Conservation (phyloP, 805 yeast genomes). For the Kluyveromyces aestuarii region DNA sequence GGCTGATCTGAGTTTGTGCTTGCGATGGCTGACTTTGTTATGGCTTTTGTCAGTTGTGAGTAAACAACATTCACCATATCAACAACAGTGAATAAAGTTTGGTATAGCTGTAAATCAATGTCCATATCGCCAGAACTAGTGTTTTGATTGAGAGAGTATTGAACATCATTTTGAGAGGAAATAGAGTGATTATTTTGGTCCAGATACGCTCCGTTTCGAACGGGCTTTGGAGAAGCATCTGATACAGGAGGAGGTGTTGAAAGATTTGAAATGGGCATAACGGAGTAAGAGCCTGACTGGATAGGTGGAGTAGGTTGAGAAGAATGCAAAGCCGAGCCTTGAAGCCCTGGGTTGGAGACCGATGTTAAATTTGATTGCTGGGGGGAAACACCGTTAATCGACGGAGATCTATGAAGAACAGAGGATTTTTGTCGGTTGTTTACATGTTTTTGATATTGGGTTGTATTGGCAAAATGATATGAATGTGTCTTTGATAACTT, state of each 20-base stretch:
- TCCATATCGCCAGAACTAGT: constrained; percentile 30
- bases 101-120: constrained; percentile 59
- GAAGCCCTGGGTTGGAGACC: not conserved
- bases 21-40: constrained; percentile 53
- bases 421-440: not conserved
- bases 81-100: constrained; percentile 53
- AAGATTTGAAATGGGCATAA: constrained; percentile 1
- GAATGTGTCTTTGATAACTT: constrained; percentile 7
- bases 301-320: not conserved
- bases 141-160: not conserved
- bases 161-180: not conserved
- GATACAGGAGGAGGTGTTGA: constrained; percentile 10
- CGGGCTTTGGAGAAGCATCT: constrained; percentile 1
- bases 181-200: not conserved
- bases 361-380: not conserved
- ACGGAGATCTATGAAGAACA: not conserved
- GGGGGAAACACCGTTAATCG: not conserved
- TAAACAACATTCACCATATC: constrained; percentile 69
- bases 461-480: not conserved
- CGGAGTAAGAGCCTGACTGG: not conserved
- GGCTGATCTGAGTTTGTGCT: constrained; percentile 30
- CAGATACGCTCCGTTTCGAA: not conserved
- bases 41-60: constrained; percentile 60
- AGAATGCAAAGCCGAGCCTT: not conserved
- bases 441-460: not conserved